Evolutionary conservation across 352 stramenopile species (phyloP).

Genomic region (Hyphochytrium catenoides): DNA sequence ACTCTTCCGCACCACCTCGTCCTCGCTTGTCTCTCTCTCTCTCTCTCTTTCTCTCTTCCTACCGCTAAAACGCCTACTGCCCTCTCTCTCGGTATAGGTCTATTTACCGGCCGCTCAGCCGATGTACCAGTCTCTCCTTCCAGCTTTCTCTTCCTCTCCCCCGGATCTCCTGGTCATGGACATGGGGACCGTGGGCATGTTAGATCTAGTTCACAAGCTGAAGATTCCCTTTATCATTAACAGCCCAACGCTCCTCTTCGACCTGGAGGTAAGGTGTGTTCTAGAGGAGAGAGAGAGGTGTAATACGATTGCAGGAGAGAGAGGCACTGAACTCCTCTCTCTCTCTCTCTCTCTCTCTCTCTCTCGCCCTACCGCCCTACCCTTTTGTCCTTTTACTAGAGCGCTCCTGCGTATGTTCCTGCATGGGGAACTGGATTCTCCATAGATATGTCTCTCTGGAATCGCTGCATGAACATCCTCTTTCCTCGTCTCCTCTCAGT

Average conservation of each 20-base stretch:
- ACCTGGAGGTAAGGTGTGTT: no score
- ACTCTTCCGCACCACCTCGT: no score
- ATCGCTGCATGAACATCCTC: conserved; percentile 65
- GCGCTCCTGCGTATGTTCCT: conserved; percentile 38
- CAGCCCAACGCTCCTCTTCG: conserved; percentile 56
- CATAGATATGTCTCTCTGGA: conserved; percentile 53
- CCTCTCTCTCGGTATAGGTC: conserved; percentile 12
- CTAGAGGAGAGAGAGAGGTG: no score
- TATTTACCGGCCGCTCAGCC: conserved; percentile 39
- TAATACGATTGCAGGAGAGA: no score
- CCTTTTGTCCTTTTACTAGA: neutral
- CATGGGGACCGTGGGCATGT: conserved; percentile 44
- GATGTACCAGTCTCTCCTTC: conserved; percentile 44
- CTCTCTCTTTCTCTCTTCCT: conserved; percentile 1
- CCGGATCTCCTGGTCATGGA: conserved; percentile 48
- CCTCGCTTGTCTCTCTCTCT: neutral
- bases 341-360: no score
- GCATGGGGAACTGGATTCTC: conserved; percentile 56
- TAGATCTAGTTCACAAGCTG: conserved; percentile 47
- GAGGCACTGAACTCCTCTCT: no score
- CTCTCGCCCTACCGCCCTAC: no score
- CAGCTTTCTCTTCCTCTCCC: conserved; percentile 14
- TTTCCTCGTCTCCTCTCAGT: conserved; percentile 55
- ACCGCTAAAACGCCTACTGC: conserved; percentile 2
- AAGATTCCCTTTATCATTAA: conserved; percentile 45